Evolutionary conservation across 1,284 basidiomycete genomes (phyloP), one percentile per base, ranked within the genome.

Genomic region (Volvariella surrecta): DNA sequence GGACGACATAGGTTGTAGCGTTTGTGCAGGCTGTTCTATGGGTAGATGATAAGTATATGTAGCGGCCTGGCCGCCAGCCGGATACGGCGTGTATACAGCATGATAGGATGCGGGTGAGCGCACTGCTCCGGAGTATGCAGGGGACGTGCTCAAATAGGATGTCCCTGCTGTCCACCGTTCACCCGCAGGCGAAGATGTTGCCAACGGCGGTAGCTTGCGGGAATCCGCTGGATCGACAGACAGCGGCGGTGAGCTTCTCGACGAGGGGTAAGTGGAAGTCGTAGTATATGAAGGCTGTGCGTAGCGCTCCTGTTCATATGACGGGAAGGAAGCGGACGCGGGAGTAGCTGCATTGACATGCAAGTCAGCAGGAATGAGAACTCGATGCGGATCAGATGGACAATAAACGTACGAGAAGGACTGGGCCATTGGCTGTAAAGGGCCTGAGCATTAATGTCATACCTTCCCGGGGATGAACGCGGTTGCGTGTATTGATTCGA

Each of bases 401-500:
- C 39, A 51, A 47, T 46, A 42, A 48, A 64, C 68, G 61, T 60
- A 79, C 78, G 67, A 49, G 65, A 61, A 57, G 64, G 59, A 54
- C 67, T 68, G 34, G 67, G 62, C 71, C 76, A 80, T 51, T 73
- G 72, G 49, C 65, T 64, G 58, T 76, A 79, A 40, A 68, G 52
- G 34, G 68, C 62, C 51, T 66, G 67, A 48, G 60, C 57, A 50
- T 68, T 71, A 54, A 76, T 70, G 49, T 81, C 77, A 54, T 66
- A 68, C 52, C 75, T 73, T 52, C 64, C 64, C 45, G 74, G 74
- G 44, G 76, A 73, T 46, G 78, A 70, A 55, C 79, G 75, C 54
- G 76, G 74, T 65, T 80, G 78, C 34, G 73, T 63, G 62, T 74
- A 80, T 52, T 74, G 64, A 58, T 66, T 73, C 64, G 72, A 59